Evolutionary conservation across 1,284 basidiomycete species (phyloP), one percentile per base, ranked within the genome.

Genomic region (Athelia psychrophila): DNA sequence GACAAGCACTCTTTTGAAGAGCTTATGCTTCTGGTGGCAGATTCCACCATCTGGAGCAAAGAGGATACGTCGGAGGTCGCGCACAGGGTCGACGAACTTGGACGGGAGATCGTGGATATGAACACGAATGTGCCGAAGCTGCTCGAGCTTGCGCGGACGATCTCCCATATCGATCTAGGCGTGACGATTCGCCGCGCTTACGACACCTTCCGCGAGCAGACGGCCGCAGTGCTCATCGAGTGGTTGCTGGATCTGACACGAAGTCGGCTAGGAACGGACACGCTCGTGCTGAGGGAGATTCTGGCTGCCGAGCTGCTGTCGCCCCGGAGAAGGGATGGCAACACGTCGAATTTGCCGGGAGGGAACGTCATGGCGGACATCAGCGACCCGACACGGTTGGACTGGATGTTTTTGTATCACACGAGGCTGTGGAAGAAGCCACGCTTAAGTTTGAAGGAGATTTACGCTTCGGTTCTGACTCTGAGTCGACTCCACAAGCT

Each of bases 1-100:
- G 97, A 99, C 69, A 97, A 95, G 61, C 97, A 98, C 68, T 95
- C 93, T 2, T 92, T 91, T 61, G 87, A 89, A 49, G 93, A 98
- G 64, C 87, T 98, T 51, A 89, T 90, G 51, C 83, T 89, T 56
- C 82, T 95, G 52, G 74, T 97, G 5, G 75, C 79, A 46, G 90
- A 91, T 53, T 80, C 84, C 54, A 82, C 83, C 8, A 77, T 80
- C 52, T 75, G 80, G 51, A 67, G 81, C 19, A 73, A 76, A 23
- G 80, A 83, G 19, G 86, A 90, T 47, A 90, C 91, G 0, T 70
- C 78, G 5, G 80, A 79, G 3, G 73, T 89, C 30, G 87, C 83
- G 0, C 78, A 84, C 52, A 73, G 77, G 38, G 82, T 96, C 49
- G 94, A 98, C 65, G 84, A 89, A 44, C 79, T 85, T 51, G 95